phyloP scores from a whole-genome alignment of 148 eudicot genomes.

The Cornus kousa region DNA sequence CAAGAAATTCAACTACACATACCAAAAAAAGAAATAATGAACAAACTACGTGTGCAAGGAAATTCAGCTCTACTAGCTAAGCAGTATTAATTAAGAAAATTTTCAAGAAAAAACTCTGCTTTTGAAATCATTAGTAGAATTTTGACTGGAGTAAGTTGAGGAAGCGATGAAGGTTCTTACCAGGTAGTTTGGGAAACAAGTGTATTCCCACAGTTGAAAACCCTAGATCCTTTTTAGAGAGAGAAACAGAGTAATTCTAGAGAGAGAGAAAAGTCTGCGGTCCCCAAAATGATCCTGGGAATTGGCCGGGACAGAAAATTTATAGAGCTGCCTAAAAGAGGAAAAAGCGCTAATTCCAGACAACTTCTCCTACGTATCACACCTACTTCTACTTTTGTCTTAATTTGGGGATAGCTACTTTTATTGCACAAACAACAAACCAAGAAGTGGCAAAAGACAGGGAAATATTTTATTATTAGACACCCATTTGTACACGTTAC shows the following conservation, averaged over 20 bases:
- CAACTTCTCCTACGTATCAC: not conserved
- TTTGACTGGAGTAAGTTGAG: not conserved
- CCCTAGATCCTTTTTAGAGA: conserved; percentile 36
- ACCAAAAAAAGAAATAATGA: too few relatives aligned
- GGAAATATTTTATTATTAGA: too few relatives aligned
- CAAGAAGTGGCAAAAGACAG: not conserved
- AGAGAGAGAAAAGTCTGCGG: not conserved
- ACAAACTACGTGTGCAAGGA: not conserved
- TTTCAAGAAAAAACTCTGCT: not conserved
- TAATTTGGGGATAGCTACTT: not conserved
- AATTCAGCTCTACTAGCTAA: not conserved
- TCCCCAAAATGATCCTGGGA: not conserved
- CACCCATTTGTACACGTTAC: too few relatives aligned
- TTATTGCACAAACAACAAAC: conserved; percentile 1
- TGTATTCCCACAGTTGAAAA: conserved; percentile 14
- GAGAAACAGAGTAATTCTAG: not conserved
- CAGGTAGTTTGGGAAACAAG: not conserved
- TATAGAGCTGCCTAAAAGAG: not conserved
- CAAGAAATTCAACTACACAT: not conserved
- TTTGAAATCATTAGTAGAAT: not conserved
- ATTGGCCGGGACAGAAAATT: not conserved
- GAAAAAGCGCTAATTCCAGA: conserved; percentile 1
- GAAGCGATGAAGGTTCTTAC: not conserved
- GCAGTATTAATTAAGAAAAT: not conserved
- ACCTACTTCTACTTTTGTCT: not conserved